These are phyloP conservation scores for Eimeria necatrix DNA, from an alignment of 169 alveolate genomes.

Conservation along the genomic window DNA sequence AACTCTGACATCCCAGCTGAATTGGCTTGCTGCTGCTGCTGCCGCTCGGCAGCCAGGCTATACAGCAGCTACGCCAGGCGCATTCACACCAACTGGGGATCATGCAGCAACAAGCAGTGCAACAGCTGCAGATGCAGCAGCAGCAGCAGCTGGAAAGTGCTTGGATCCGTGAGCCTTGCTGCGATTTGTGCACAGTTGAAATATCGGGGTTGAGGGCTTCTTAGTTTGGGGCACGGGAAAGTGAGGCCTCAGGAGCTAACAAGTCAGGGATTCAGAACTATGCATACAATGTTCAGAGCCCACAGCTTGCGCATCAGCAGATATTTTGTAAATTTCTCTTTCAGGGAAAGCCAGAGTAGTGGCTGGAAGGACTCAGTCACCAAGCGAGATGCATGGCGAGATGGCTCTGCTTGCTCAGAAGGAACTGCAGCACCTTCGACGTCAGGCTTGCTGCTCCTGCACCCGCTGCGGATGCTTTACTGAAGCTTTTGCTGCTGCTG, in stretches of 20 bases:
- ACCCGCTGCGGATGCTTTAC: neutral
- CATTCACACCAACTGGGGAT: neutral
- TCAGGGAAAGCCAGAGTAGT: too few species aligned
- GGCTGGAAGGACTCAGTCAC: neutral
- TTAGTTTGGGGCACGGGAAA: too few species aligned
- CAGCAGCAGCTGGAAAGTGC: neutral
- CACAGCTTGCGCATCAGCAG: too few species aligned
- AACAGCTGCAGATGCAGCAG: constrained; percentile 7
- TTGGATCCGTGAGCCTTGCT: too few species aligned
- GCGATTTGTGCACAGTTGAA: too few species aligned
- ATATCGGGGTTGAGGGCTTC: too few species aligned
- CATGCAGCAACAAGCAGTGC: neutral
- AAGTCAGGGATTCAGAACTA: too few species aligned
- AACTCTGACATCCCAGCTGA: constrained; percentile 2
- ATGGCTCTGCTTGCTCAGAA: neutral
- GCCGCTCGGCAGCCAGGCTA: neutral
- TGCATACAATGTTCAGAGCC: too few species aligned
- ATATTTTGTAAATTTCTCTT: too few species aligned
- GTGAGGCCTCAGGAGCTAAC: too few species aligned
- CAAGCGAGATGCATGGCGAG: neutral
- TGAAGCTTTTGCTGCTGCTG: neutral
- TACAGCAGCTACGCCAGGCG: neutral
- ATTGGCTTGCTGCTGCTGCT: constrained; percentile 41
- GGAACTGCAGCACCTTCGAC: constrained; percentile 30
- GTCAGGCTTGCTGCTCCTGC: constrained; percentile 2